These are phyloP conservation scores for Vitis riparia DNA, from an alignment of 164 flowering plant species.

Conservation along the genomic window DNA sequence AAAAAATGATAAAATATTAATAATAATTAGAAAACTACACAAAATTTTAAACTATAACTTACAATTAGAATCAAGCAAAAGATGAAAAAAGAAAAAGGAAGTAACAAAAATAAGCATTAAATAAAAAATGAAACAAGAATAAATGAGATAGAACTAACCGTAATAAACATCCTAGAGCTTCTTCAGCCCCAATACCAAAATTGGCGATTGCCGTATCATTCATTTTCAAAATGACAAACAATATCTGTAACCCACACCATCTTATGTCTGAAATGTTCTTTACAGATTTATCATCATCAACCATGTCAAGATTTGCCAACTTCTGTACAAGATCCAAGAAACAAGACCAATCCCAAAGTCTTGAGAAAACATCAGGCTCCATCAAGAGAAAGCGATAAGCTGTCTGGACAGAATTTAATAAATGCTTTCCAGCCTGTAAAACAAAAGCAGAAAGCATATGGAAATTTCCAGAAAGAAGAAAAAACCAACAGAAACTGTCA, in stretches of 20 bases:
- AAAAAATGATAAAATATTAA: neutral
- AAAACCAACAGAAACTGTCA: neutral
- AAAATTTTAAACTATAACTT: neutral
- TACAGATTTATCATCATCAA: constrained; percentile 5
- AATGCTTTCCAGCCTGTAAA: constrained; percentile 32
- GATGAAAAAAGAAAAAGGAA: no score
- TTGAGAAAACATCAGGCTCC: constrained; percentile 56
- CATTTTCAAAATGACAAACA: constrained; percentile 46
- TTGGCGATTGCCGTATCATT: constrained; percentile 40
- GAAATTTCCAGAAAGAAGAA: neutral
- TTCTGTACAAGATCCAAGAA: constrained; percentile 54
- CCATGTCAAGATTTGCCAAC: constrained; percentile 13
- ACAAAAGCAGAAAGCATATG: neutral
- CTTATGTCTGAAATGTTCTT: constrained; percentile 47
- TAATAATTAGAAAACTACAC: neutral
- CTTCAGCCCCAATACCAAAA: constrained; percentile 39
- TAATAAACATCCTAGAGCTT: constrained; percentile 47
- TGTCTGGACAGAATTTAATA: constrained; percentile 42
- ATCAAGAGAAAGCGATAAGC: constrained; percentile 67
- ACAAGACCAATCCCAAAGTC: constrained; percentile 90
- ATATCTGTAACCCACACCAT: constrained; percentile 74
- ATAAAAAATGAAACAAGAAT: neutral
- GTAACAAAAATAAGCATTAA: neutral
- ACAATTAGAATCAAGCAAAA: no score
- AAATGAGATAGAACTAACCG: constrained; percentile 52